Conservation (phyloP, 352 stramenopile genomes). For the Phytophthora constricta region DNA sequence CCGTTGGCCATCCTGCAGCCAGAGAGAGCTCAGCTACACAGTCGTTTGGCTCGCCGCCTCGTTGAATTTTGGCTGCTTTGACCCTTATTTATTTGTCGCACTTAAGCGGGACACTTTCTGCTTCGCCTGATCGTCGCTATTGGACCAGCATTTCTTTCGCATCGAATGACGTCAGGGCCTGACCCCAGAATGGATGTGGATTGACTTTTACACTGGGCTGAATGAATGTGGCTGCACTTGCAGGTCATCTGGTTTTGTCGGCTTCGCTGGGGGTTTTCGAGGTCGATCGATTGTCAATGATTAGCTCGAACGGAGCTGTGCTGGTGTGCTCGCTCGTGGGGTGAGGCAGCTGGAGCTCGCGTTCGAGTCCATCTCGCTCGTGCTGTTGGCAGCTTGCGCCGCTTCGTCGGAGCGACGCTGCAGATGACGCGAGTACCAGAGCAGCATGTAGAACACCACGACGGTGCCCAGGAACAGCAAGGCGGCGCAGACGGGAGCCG, state of each 20-base stretch:
- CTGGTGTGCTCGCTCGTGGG: slow-evolving; percentile 36
- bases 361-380: slow-evolving; percentile 31
- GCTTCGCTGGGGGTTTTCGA: slow-evolving; percentile 19
- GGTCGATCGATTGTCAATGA: slow-evolving; percentile 31
- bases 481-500: slow-evolving; percentile 43
- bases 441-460: slow-evolving; percentile 51
- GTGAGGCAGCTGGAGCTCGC: slow-evolving; percentile 37
- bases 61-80: slow-evolving; percentile 32
- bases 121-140: slow-evolving; percentile 24
- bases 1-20: slow-evolving; percentile 48
- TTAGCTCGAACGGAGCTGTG: slow-evolving; percentile 51
- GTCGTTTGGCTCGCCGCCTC: too few species aligned
- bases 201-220: too few species aligned
- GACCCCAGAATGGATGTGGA: not conserved
- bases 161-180: not conserved
- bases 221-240: not conserved
- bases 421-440: slow-evolving; percentile 42
- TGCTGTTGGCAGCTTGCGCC: slow-evolving; percentile 15
- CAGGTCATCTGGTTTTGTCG: slow-evolving; percentile 26
- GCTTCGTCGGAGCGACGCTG: slow-evolving; percentile 42
- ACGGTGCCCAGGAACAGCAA: slow-evolving; percentile 45
- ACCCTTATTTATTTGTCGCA: slow-evolving; percentile 40
- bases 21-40: too few species aligned
- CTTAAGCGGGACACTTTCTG: slow-evolving; percentile 14
- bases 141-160: slow-evolving; percentile 19